These are phyloP conservation scores for Pichia sporocuriosa DNA, from an alignment of 805 yeast species.

Conservation along the genomic window DNA sequence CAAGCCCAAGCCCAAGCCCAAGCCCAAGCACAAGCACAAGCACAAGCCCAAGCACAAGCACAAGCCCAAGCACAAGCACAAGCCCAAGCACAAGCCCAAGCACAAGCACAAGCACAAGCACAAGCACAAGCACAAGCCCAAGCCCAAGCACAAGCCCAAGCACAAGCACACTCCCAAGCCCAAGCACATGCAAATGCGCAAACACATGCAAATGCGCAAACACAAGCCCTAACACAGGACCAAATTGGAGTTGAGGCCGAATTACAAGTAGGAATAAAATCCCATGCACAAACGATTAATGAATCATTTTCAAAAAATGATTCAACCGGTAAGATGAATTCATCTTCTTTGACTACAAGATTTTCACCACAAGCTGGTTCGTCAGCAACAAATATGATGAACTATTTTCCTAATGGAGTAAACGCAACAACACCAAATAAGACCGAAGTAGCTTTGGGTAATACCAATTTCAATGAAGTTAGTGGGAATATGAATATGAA, in stretches of 20 bases:
- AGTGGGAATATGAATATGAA: background rate
- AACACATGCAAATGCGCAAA: conserved; percentile 23
- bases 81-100: conserved; percentile 8
- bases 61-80: conserved; percentile 5
- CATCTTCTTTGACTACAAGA: conserved; percentile 24
- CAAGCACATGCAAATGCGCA: conserved; percentile 10
- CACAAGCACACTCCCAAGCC: conserved; percentile 23
- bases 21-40: conserved; percentile 10
- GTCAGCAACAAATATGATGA: background rate
- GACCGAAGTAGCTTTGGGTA: background rate
- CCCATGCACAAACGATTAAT: too few relatives aligned
- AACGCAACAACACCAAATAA: background rate
- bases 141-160: conserved; percentile 23
- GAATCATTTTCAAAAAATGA: too few relatives aligned
- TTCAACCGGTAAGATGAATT: conserved; percentile 19
- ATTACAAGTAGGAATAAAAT: too few relatives aligned
- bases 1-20: conserved; percentile 7
- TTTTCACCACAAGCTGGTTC: conserved; percentile 26
- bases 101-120: conserved; percentile 13
- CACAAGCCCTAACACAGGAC: conserved; percentile 10
- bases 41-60: conserved; percentile 10
- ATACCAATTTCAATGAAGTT: background rate
- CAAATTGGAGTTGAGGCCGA: background rate
- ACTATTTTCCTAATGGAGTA: background rate
- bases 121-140: conserved; percentile 16